These are phyloP conservation scores for Salix purpurea DNA, from an alignment of 345 rosid genomes.

Conservation along the genomic window DNA sequence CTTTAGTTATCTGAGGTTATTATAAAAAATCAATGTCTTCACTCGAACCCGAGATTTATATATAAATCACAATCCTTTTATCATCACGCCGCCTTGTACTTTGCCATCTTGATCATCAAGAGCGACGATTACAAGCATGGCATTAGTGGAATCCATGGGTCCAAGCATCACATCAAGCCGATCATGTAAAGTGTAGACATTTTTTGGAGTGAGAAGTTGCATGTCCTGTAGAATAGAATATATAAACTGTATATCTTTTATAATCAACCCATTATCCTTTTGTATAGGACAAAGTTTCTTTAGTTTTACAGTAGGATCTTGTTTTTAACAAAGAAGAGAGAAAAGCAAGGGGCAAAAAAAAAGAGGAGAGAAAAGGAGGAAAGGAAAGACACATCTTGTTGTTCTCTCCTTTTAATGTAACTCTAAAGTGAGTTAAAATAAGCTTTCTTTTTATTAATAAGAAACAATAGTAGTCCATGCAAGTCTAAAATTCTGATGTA, in stretches of 20 bases:
- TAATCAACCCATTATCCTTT: background rate
- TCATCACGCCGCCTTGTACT: too few species aligned
- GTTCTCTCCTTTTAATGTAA: constrained; percentile 56
- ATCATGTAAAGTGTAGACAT: background rate
- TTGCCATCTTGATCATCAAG: constrained; percentile 17
- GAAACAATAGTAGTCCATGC: constrained; percentile 24
- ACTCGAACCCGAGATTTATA: too few species aligned
- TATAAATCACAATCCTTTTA: accelerated
- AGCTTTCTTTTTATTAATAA: constrained; percentile 37
- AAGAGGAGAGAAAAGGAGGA: background rate
- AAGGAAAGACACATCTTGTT: constrained; percentile 41
- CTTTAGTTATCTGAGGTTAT: accelerated
- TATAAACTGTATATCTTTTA: background rate
- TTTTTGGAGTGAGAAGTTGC: constrained; percentile 4
- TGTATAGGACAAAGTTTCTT: constrained; percentile 25
- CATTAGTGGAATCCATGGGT: constrained; percentile 38
- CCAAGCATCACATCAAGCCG: constrained; percentile 21
- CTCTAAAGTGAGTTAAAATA: constrained; percentile 45
- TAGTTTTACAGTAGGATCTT: constrained; percentile 16
- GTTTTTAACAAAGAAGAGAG: constrained; percentile 9
- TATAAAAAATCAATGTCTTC: too few species aligned
- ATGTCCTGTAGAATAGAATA: constrained; percentile 15
- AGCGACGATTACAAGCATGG: constrained; percentile 35
- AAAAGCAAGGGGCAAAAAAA: background rate
- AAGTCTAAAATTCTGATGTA: constrained; percentile 13